A percentile compares a stretch with the other conserved stretches of the same genome.
Evolutionary conservation across 768 basidiomycete genomes (phyloP).

Genomic region (Guyanaporus albipodus): DNA sequence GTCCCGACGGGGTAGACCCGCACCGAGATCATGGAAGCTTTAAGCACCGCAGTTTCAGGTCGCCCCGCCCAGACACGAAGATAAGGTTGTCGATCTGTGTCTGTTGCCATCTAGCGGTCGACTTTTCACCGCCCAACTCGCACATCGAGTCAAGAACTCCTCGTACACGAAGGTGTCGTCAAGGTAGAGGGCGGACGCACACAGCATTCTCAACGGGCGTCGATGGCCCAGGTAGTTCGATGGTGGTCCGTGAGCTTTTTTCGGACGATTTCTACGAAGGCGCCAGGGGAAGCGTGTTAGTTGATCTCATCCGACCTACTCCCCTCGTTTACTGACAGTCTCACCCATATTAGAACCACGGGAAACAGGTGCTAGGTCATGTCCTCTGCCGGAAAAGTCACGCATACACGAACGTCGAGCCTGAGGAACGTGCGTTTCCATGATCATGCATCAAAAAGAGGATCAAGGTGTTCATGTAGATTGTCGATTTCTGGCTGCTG

Average conservation of each 20-base stretch:
- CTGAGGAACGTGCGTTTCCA: slow-evolving; percentile 43
- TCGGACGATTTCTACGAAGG: no score
- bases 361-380: no score
- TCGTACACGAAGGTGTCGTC: slow-evolving; percentile 52
- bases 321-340: background rate
- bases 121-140: slow-evolving; percentile 21
- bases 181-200: slow-evolving; percentile 38
- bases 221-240: no score
- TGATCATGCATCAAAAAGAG: background rate
- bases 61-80: slow-evolving; percentile 55
- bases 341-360: slow-evolving; percentile 51
- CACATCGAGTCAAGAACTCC: slow-evolving; percentile 47
- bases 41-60: slow-evolving; percentile 57
- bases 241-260: no score
- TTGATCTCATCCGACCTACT: background rate
- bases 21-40: slow-evolving; percentile 55
- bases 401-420: slow-evolving; percentile 67
- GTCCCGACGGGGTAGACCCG: slow-evolving; percentile 7
- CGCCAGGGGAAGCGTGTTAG: no score
- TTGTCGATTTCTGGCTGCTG: background rate
- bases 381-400: no score
- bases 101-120: background rate
- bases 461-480: background rate
- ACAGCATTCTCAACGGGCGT: no score
- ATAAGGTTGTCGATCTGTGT: background rate